Conservation (phyloP, 805 yeast genomes). For the fission yeast (Schizosaccharomyces pombe) region DNA sequence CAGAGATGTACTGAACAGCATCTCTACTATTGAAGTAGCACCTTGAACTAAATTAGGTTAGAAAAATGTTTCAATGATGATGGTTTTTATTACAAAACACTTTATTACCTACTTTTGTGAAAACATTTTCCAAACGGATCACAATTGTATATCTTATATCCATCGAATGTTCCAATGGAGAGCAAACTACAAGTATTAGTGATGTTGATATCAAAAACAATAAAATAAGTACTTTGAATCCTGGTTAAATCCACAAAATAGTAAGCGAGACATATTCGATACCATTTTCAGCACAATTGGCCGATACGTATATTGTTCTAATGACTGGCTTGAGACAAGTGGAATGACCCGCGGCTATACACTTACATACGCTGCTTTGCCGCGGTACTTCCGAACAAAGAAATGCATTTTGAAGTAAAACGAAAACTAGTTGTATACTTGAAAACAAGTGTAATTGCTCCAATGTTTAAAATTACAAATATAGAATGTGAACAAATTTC, state of each 20-base stretch:
- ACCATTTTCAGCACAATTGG: background rate
- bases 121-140: conserved; percentile 66
- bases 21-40: conserved; percentile 38
- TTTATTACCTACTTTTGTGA: conserved; percentile 19
- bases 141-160: conserved; percentile 61
- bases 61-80: background rate
- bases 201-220: too few relatives aligned
- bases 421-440: too few relatives aligned
- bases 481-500: too few relatives aligned
- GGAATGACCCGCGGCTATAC: background rate
- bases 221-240: background rate
- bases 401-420: too few relatives aligned
- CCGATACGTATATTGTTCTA: background rate
- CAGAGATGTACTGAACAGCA: conserved; percentile 73
- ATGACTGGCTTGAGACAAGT: too few relatives aligned
- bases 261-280: background rate
- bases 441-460: too few relatives aligned
- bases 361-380: background rate
- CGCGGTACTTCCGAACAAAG: background rate
- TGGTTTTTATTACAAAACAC: background rate
- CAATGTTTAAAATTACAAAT: too few relatives aligned
- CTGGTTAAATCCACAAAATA: background rate
- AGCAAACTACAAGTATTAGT: conserved; percentile 35
- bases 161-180: conserved; percentile 42
- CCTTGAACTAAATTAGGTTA: conserved; percentile 14